phyloP scores from a whole-genome alignment of 495 filamentous ascomycete genomes.

The Penicillium maclennaniae region DNA sequence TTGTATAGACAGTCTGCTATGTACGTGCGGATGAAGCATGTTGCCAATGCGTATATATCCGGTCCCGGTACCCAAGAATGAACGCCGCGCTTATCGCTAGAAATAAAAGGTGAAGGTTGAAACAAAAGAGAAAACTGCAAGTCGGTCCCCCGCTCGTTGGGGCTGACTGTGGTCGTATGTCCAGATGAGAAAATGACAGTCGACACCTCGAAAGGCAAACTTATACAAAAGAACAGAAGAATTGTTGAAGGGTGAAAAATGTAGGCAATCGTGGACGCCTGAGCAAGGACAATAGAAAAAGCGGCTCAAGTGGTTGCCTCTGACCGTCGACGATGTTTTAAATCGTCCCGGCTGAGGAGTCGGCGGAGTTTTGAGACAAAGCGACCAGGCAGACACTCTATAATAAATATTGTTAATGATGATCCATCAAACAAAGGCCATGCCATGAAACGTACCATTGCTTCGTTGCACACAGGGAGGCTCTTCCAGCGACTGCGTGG shows the following conservation, averaged over 20 bases:
- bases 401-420: slow-evolving; percentile 2
- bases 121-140: slow-evolving; percentile 7
- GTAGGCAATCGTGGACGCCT: neutral
- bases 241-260: neutral
- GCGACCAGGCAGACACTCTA: slow-evolving; percentile 22
- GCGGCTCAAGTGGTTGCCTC: slow-evolving; percentile 13
- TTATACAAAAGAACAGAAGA: neutral
- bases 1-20: neutral
- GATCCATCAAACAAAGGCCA: neutral
- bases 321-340: slow-evolving; percentile 22
- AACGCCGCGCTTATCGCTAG: slow-evolving; percentile 5
- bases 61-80: neutral
- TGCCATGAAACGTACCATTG: slow-evolving; percentile 27
- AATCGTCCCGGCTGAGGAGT: slow-evolving; percentile 33
- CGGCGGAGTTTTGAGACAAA: slow-evolving; percentile 32
- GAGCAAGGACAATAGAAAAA: slow-evolving; percentile 8
- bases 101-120: neutral
- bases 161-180: slow-evolving; percentile 6
- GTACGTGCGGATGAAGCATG: neutral
- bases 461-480: slow-evolving; percentile 15
- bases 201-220: neutral
- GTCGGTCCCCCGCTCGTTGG: slow-evolving; percentile 10
- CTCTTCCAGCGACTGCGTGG: slow-evolving; percentile 25
- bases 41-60: neutral
- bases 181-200: neutral